Conservation (phyloP, 495 filamentous ascomycete genomes). For the Podospora sp. region DNA sequence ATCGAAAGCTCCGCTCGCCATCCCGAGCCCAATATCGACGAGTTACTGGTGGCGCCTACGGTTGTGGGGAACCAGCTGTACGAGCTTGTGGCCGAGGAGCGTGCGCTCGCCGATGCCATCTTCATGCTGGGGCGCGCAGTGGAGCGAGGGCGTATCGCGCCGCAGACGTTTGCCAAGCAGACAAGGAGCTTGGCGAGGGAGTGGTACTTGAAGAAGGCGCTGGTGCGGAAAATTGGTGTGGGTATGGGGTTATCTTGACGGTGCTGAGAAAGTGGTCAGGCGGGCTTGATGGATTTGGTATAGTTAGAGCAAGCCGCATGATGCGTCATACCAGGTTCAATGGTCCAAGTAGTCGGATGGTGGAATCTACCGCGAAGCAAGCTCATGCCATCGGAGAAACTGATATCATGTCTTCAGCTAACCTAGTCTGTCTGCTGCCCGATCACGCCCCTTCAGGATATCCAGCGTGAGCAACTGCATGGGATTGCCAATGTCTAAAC, state of each 20-base stretch:
- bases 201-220: constrained; percentile 85
- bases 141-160: constrained; percentile 75
- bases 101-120: constrained; percentile 78
- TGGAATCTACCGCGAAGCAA: too few species aligned
- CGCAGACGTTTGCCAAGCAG: constrained; percentile 81
- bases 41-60: constrained; percentile 88
- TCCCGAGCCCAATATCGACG: constrained; percentile 67
- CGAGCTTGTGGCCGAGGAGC: constrained; percentile 81
- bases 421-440: too few species aligned
- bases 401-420: too few species aligned
- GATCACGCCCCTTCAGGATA: too few species aligned
- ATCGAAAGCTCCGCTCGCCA: constrained; percentile 64
- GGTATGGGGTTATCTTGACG: constrained; percentile 66
- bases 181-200: constrained; percentile 83
- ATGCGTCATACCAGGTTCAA: too few species aligned
- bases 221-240: constrained; percentile 82
- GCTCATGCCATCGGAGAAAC: too few species aligned
- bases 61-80: constrained; percentile 93
- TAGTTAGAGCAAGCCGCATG: too few species aligned
- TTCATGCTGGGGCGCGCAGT: constrained; percentile 82
- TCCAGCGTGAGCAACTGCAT: too few species aligned
- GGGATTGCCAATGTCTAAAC: too few species aligned
- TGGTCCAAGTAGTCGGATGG: too few species aligned
- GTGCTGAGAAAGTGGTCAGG: background rate
- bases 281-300: too few species aligned